Evolutionary conservation across 2,329 filamentous ascomycete genomes (phyloP), one percentile per base, ranked within the genome.

Genomic region (Fusarium anguioides): DNA sequence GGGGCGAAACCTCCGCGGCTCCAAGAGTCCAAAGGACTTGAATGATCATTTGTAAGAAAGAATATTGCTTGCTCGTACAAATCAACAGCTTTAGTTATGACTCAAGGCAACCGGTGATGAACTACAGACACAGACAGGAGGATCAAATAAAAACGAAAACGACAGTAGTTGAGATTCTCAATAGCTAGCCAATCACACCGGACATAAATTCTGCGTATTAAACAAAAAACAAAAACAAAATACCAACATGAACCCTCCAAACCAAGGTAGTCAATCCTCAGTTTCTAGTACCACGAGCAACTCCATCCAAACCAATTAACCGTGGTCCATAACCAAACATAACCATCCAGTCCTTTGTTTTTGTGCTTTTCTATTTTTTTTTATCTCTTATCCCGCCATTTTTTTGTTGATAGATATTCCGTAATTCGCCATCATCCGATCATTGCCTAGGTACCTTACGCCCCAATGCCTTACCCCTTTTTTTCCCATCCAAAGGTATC

Each of bases 361-460:
- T 41, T 51, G 12, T 42, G 18, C 17, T 62, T 49, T 61, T 29
- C 39, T 53, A 20, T 5, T 33, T 8, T 33, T 8, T 18, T 36
- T 20, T 23, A 21, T 37, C 18, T 47, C 37, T 24, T 21, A 12
- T 20, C 21, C 41, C 45, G 18, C 37, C 47, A 24, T 50, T 48
- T 62, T 66, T 66, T 49, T 24, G 27, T 56, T 27, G 35, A 44
- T 61, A 6, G 35, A 44, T 61, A 6, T 48, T 41, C 59, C 63
- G 29, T 66, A 15, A 14, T 67, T 66, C 46, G 60, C 60, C 62
- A 39, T 63, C 56, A 49, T 49, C 33, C 45, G 31, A n/a, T 61
- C 35, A 33, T 52, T 39, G 31, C 57, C 54, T 48, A 33, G 31
- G 31, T 33, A 33, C 59, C 42, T 18, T 62, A 41, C 60, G 60